Conservation (phyloP, 2,329 filamentous ascomycete genomes). For the Trichoderma sp. region DNA sequence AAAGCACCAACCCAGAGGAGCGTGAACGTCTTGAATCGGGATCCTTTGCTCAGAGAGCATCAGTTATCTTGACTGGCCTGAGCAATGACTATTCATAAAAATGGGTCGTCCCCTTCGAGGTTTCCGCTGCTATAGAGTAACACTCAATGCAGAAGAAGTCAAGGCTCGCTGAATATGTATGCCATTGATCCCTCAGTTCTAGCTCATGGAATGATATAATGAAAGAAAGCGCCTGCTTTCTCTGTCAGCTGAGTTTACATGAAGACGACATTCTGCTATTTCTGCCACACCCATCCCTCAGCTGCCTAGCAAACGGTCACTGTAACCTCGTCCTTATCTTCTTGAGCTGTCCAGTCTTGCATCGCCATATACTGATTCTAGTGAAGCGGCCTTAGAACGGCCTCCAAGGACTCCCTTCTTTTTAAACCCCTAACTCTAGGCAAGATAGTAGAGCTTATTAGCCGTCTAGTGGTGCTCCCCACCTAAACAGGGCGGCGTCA, state of each 20-base stretch:
- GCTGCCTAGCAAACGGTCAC: not conserved
- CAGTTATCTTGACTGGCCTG: not conserved
- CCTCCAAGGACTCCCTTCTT: slow-evolving; percentile 5
- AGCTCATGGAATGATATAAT: not conserved
- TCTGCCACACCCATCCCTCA: not conserved
- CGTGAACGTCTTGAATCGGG: not conserved
- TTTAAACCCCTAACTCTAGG: not conserved
- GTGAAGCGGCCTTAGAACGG: slow-evolving; percentile 11
- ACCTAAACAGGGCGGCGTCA: slow-evolving; percentile 5
- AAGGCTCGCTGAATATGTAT: too few species aligned
- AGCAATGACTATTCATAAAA: not conserved
- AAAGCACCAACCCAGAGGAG: not conserved
- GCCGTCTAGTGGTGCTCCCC: slow-evolving; percentile 1
- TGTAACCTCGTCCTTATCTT: not conserved
- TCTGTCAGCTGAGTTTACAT: not conserved
- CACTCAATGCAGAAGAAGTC: too few species aligned
- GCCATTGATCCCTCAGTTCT: too few species aligned
- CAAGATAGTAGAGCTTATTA: slow-evolving; percentile 8
- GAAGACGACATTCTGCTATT: not conserved
- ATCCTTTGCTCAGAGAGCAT: not conserved
- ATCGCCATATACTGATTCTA: not conserved
- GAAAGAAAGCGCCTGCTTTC: too few species aligned
- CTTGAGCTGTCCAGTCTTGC: too few species aligned
- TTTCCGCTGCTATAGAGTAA: too few species aligned
- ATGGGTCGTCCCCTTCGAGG: too few species aligned